A percentile compares a stretch with the other conserved stretches of the same genome.
phyloP scores from a whole-genome alignment of 2,329 filamentous ascomycete genomes.

The Volutella citrinella region DNA sequence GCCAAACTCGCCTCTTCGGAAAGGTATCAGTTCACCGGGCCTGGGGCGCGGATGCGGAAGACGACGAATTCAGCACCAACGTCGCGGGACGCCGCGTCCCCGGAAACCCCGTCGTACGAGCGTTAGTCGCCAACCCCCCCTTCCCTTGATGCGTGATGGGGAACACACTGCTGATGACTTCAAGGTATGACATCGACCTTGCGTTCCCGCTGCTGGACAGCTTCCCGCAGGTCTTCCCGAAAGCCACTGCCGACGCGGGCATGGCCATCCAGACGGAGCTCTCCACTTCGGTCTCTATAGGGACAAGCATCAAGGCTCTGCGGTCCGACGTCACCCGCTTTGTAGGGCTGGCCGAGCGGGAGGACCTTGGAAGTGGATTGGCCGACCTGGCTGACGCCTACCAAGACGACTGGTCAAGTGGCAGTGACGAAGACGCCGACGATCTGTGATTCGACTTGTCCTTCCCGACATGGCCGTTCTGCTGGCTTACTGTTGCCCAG shows the following conservation, averaged over 20 bases:
- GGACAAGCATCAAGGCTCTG: conserved; percentile 62
- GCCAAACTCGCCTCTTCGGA: conserved; percentile 27
- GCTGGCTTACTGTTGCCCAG: too few relatives aligned
- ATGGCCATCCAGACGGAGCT: conserved; percentile 55
- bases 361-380: conserved; percentile 76
- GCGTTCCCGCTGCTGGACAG: conserved; percentile 78
- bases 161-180: conserved; percentile 1
- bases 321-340: conserved; percentile 61
- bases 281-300: conserved; percentile 73
- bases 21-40: conserved; percentile 24
- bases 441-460: too few relatives aligned
- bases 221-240: conserved; percentile 72
- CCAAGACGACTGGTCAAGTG: conserved; percentile 81
- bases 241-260: conserved; percentile 31
- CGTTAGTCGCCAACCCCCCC: conserved; percentile 14
- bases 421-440: conserved; percentile 68
- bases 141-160: not conserved
- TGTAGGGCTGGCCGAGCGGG: conserved; percentile 74
- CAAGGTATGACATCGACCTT: conserved; percentile 49
- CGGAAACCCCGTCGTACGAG: conserved; percentile 25
- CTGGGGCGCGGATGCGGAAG: conserved; percentile 4
- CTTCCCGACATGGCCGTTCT: too few relatives aligned
- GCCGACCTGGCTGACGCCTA: conserved; percentile 84
- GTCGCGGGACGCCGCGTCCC: too few relatives aligned
- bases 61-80: too few relatives aligned